phyloP scores from a whole-genome alignment of 2,329 filamentous ascomycete genomes.

The Colletotrichum eremochloae region DNA sequence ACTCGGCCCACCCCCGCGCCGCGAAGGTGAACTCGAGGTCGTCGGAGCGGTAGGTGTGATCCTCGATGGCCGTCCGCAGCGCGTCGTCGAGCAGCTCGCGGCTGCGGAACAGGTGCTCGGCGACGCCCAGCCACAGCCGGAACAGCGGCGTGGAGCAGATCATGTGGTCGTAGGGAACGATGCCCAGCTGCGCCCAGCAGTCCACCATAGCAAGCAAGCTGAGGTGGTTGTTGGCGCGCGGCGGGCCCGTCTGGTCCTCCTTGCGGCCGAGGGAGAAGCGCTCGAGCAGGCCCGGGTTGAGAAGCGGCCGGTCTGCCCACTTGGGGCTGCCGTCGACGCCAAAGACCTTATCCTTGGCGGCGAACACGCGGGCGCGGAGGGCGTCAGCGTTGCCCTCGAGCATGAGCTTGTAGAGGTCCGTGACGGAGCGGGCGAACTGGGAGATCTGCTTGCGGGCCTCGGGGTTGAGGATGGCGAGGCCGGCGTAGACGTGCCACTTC shows the following conservation, averaged over 20 bases:
- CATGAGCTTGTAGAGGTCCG: slow-evolving; percentile 97
- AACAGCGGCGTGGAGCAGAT: slow-evolving; percentile 98
- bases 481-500: slow-evolving; percentile 99
- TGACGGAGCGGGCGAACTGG: slow-evolving; percentile 93
- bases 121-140: slow-evolving; percentile 96
- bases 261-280: slow-evolving; percentile 83
- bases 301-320: slow-evolving; percentile 74
- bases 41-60: slow-evolving; percentile 93
- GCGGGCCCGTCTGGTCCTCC: slow-evolving; percentile 64
- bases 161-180: slow-evolving; percentile 99
- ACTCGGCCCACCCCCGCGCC: slow-evolving; percentile 94
- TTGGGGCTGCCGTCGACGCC: slow-evolving; percentile 69
- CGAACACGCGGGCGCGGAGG: slow-evolving; percentile 77
- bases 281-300: slow-evolving; percentile 88
- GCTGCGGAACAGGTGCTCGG: slow-evolving; percentile 94
- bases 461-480: slow-evolving; percentile 95
- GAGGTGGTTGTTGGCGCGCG: slow-evolving; percentile 93
- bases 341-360: slow-evolving; percentile 78
- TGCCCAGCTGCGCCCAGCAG: slow-evolving; percentile 94
- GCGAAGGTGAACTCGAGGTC: slow-evolving; percentile 99
- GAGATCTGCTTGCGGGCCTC: slow-evolving; percentile 92
- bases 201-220: slow-evolving; percentile 96
- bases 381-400: slow-evolving; percentile 84
- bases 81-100: slow-evolving; percentile 84
- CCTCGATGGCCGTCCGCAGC: slow-evolving; percentile 86